Percentiles rank a stretch among this genome's conserved stretches.
These are phyloP conservation scores for Cornus kousa DNA, from an alignment of 148 eudicot species.

Conservation along the genomic window DNA sequence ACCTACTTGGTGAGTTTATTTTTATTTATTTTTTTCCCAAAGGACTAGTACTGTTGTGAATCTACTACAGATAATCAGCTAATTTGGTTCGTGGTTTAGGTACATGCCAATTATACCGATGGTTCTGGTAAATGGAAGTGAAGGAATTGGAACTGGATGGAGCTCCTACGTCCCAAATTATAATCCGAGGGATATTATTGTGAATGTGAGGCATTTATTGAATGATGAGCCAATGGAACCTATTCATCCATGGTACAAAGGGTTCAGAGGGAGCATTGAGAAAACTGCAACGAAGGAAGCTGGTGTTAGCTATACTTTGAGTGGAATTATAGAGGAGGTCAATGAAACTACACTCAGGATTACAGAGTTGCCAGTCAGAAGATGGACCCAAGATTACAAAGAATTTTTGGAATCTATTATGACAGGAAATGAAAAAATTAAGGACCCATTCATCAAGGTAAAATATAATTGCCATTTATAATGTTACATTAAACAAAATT, in stretches of 20 bases:
- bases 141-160: slow-evolving; percentile 92
- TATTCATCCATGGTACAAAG: slow-evolving; percentile 86
- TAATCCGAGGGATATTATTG: slow-evolving; percentile 65
- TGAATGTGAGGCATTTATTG: slow-evolving; percentile 55
- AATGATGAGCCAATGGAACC: slow-evolving; percentile 50
- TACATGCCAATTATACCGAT: slow-evolving; percentile 68
- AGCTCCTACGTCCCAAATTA: slow-evolving; percentile 71
- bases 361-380: slow-evolving; percentile 63
- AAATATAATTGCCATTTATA: not conserved
- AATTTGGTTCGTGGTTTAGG: slow-evolving; percentile 31
- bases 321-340: slow-evolving; percentile 56
- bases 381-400: slow-evolving; percentile 79
- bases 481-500: not conserved
- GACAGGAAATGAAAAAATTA: slow-evolving; percentile 36
- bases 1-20: slow-evolving; percentile 59
- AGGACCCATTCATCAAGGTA: slow-evolving; percentile 56
- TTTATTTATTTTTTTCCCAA: not conserved
- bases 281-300: slow-evolving; percentile 51
- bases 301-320: slow-evolving; percentile 50
- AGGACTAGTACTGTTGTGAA: no score
- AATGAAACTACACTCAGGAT: slow-evolving; percentile 41
- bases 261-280: slow-evolving; percentile 61
- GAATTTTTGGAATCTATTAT: slow-evolving; percentile 49
- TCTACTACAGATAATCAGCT: not conserved
- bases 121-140: slow-evolving; percentile 83